Evolutionary conservation across 345 rosid genomes (phyloP), one percentile per base, ranked within the genome.

Genomic region (Bruguiera sexangula): DNA sequence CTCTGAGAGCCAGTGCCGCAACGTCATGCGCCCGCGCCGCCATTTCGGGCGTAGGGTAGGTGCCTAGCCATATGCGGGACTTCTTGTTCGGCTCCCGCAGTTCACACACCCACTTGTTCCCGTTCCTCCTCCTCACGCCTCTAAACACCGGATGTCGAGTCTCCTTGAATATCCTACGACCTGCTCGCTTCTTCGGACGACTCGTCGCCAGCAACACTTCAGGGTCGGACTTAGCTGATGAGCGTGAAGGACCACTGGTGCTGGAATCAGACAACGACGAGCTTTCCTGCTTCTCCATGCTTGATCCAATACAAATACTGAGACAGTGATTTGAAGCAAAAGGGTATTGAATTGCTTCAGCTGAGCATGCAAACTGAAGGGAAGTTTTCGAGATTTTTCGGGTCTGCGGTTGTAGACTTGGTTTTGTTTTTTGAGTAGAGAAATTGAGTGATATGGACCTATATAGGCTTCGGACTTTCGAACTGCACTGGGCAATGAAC

Each of bases 21-120:
- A 90, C 93, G 69, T 90, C 96, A 56, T 90, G 96, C 0, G 96
- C 96, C 57, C 89, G 73, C 0, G 93, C 96, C 0, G 96, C 96
- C 96, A 88, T 88, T 59, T 90, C 93, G 0, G 96, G 82, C 0
- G 89, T 85, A 1, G 93, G 88, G 54, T 88, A 90, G 2, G 96
- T 90, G 0, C 96, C 96, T 1, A 90, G 85, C 96, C 96, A 90
- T 21, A 90, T 80, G 2, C 96, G 85, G 0, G 88, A 69, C 60
- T 85, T 82, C 57, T 81, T 79, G 27, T 52, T 83, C 0, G 93
- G 96, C n/a, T 85, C 88, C 1, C 96, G 79, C 31, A 90, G 37
- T 54, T 90, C 96, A 20, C 93, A 86, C 9, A 90, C 96, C 96
- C 96, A 90, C 67, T 84, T 90, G 69, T 83, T 73, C 0, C 76